phyloP scores from a whole-genome alignment of 2,329 filamentous ascomycete genomes.

The Claviceps spartinae region DNA sequence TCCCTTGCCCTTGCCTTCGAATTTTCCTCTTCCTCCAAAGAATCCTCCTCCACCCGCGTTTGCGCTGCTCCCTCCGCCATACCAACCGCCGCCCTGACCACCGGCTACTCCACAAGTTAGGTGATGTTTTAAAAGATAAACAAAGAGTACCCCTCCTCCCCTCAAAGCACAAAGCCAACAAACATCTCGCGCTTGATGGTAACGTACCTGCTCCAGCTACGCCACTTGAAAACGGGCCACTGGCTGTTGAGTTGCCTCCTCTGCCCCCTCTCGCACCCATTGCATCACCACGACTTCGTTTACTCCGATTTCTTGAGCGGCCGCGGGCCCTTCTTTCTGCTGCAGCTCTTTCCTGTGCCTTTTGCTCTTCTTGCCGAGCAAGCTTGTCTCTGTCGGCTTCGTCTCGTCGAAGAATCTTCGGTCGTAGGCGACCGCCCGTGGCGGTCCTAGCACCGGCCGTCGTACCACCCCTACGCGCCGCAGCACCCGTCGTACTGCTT shows the following conservation, averaged over 20 bases:
- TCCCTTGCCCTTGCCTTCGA: slow-evolving; percentile 24
- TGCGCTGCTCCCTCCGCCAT: slow-evolving; percentile 17
- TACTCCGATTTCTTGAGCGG: slow-evolving; percentile 26
- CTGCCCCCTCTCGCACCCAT: slow-evolving; percentile 28
- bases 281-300: slow-evolving; percentile 29
- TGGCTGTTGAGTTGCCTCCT: slow-evolving; percentile 22
- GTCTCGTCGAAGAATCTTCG: slow-evolving; percentile 35
- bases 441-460: slow-evolving; percentile 23
- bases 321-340: slow-evolving; percentile 26
- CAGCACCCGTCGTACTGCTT: slow-evolving; percentile 12
- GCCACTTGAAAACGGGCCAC: slow-evolving; percentile 26
- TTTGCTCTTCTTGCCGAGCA: slow-evolving; percentile 30
- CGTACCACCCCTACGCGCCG: slow-evolving; percentile 18
- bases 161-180: not conserved
- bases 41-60: slow-evolving; percentile 13
- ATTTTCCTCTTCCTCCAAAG: slow-evolving; percentile 14
- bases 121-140: not conserved
- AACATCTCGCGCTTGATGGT: not conserved
- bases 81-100: slow-evolving; percentile 15
- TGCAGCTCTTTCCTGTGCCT: slow-evolving; percentile 26
- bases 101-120: slow-evolving; percentile 7
- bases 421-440: slow-evolving; percentile 29
- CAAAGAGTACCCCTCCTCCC: not conserved
- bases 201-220: slow-evolving; percentile 13
- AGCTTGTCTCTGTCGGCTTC: slow-evolving; percentile 34